A percentile compares a stretch with the other conserved stretches of the same genome.
phyloP scores from a whole-genome alignment of 164 flowering plant species.

The Piper betle region DNA sequence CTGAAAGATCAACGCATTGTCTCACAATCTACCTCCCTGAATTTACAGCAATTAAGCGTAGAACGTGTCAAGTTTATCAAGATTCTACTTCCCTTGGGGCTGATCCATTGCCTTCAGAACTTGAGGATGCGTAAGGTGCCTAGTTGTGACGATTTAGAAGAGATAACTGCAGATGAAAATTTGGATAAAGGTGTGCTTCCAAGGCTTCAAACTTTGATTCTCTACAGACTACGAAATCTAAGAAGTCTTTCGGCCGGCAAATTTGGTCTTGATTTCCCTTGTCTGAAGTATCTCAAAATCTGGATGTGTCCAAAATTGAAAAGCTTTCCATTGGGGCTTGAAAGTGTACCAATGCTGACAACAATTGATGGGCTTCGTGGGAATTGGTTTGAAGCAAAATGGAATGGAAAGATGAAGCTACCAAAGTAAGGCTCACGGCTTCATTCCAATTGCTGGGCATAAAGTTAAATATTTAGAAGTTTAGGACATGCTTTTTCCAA shows the following conservation, averaged over 20 bases:
- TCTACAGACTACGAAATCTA: background rate
- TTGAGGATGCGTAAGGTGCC: background rate
- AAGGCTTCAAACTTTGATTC: background rate
- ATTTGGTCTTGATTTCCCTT: constrained; percentile 1
- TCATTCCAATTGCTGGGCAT: background rate
- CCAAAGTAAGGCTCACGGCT: background rate
- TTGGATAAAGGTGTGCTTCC: constrained; percentile 2
- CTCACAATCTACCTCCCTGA: background rate
- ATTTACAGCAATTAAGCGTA: background rate
- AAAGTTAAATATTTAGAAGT: too few relatives aligned
- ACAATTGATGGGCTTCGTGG: background rate
- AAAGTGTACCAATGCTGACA: constrained; percentile 2
- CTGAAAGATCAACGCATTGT: too few relatives aligned
- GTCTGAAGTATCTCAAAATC: background rate
- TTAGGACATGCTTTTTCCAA: too few relatives aligned
- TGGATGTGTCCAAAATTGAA: background rate
- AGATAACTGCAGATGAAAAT: background rate
- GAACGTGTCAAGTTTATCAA: too few relatives aligned
- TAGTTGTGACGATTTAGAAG: background rate
- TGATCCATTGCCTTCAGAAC: background rate
- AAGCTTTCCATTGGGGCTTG: background rate
- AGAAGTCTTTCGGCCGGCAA: background rate
- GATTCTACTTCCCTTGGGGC: background rate
- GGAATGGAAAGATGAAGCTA: constrained; percentile 2
- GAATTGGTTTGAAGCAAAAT: constrained; percentile 4